A percentile compares a stretch with the other conserved stretches of the same genome.
phyloP scores from a whole-genome alignment of 768 basidiomycete species.

The Mycena kentingensis region DNA sequence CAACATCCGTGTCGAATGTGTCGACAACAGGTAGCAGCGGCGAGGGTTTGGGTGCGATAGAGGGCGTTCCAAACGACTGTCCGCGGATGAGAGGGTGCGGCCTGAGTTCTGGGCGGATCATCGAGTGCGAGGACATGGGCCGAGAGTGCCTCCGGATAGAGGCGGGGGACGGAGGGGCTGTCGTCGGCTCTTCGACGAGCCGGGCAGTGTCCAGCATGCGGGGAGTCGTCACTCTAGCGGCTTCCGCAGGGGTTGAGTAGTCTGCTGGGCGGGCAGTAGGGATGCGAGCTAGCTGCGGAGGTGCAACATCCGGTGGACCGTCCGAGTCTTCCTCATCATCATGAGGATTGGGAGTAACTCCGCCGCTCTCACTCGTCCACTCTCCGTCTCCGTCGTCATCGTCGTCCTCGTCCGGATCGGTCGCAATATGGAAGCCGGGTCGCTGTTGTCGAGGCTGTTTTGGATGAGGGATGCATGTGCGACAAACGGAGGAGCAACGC shows the following conservation, averaged over 20 bases:
- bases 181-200: background rate
- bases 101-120: constrained; percentile 39
- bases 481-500: constrained; percentile 17
- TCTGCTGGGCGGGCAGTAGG: constrained; percentile 41
- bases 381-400: constrained; percentile 68
- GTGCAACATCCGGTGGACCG: constrained; percentile 4
- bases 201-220: constrained; percentile 1
- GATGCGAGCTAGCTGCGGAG: constrained; percentile 32
- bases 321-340: constrained; percentile 46
- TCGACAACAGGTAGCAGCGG: constrained; percentile 65
- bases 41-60: constrained; percentile 47
- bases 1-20: constrained; percentile 44
- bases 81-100: constrained; percentile 81
- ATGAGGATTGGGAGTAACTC: constrained; percentile 56
- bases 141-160: constrained; percentile 23
- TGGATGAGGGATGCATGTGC: constrained; percentile 12
- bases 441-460: constrained; percentile 30
- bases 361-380: constrained; percentile 79
- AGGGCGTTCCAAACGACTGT: constrained; percentile 59
- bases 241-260: constrained; percentile 25
- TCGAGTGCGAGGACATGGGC: constrained; percentile 22
- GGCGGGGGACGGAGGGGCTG: background rate
- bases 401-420: constrained; percentile 42
- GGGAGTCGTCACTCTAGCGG: constrained; percentile 4
- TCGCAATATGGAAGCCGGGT: constrained; percentile 59